phyloP scores from a whole-genome alignment of 83 land plant species.

The Picea abies region DNA sequence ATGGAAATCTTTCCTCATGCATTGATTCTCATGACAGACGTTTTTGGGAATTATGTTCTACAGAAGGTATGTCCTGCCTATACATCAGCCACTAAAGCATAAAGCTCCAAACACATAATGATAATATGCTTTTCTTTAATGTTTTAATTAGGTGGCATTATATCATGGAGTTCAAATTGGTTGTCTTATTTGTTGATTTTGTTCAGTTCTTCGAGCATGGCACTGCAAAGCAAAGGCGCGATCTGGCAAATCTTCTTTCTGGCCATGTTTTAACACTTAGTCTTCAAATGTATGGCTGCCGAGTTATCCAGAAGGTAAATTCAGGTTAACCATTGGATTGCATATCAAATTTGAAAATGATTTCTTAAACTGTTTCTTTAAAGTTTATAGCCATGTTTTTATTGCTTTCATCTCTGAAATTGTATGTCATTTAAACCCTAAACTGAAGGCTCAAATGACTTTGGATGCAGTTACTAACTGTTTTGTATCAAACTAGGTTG shows the following conservation, averaged over 20 bases:
- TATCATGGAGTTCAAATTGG: neutral
- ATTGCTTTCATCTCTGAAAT: neutral
- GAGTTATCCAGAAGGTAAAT: constrained; percentile 94
- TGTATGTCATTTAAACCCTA: neutral
- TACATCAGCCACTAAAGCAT: neutral
- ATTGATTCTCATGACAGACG: constrained; percentile 86
- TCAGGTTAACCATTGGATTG: neutral
- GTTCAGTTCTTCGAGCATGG: constrained; percentile 97
- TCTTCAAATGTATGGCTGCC: constrained; percentile 98
- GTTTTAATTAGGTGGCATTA: neutral
- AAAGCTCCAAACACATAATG: neutral
- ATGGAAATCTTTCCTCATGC: constrained; percentile 78
- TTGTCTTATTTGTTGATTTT: neutral
- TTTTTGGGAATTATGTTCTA: constrained; percentile 92
- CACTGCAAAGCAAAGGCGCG: constrained; percentile 64
- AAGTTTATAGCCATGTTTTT: neutral
- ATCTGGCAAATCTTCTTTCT: constrained; percentile 75
- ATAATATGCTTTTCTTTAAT: neutral
- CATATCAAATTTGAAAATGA: neutral
- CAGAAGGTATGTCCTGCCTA: constrained; percentile 57
- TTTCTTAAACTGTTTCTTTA: neutral
- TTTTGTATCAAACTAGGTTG: neutral
- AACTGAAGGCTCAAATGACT: neutral
- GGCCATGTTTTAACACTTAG: constrained; percentile 86
- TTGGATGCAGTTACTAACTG: neutral